Percentiles rank a stretch among this genome's conserved stretches.
These are phyloP conservation scores for Ophiostoma perfectum DNA, from an alignment of 2,329 filamentous ascomycete species.

Conservation along the genomic window DNA sequence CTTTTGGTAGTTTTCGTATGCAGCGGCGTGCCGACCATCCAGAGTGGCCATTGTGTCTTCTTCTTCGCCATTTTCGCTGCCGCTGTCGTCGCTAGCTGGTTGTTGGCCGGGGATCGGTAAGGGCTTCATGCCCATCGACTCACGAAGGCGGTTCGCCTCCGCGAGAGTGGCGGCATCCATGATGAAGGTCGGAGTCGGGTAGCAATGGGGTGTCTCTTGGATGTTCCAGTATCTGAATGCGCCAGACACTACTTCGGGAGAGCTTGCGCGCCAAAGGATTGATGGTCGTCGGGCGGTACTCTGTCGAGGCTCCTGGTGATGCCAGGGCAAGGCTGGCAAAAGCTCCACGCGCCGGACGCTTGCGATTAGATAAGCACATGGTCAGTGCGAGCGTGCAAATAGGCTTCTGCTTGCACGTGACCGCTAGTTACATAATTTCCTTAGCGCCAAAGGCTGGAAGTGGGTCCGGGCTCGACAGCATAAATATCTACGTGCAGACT, in stretches of 20 bases:
- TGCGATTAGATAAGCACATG: constrained; percentile 23
- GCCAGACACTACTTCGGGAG: too few relatives aligned
- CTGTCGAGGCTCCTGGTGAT: background rate
- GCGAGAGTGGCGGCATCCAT: constrained; percentile 74
- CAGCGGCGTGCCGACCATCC: constrained; percentile 69
- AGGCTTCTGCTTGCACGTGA: background rate
- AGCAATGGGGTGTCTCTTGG: too few relatives aligned
- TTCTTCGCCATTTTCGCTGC: constrained; percentile 40
- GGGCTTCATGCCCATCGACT: constrained; percentile 83
- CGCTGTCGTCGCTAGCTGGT: constrained; percentile 28
- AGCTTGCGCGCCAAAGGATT: too few relatives aligned
- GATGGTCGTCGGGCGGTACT: too few relatives aligned
- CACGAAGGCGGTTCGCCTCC: constrained; percentile 87
- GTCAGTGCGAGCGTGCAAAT: constrained; percentile 15
- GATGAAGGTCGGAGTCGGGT: background rate
- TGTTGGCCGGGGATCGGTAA: constrained; percentile 67
- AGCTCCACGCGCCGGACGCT: constrained; percentile 17
- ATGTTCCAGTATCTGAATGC: too few relatives aligned
- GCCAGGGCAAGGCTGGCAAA: constrained; percentile 14
- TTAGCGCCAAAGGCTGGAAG: background rate
- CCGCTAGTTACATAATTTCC: background rate
- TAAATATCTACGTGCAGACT: constrained; percentile 22
- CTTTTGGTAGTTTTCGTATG: constrained; percentile 67
- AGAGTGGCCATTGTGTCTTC: constrained; percentile 76
- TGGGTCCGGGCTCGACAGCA: background rate